Conservation (phyloP, 306 rosid genomes). For the Rosa persica region DNA sequence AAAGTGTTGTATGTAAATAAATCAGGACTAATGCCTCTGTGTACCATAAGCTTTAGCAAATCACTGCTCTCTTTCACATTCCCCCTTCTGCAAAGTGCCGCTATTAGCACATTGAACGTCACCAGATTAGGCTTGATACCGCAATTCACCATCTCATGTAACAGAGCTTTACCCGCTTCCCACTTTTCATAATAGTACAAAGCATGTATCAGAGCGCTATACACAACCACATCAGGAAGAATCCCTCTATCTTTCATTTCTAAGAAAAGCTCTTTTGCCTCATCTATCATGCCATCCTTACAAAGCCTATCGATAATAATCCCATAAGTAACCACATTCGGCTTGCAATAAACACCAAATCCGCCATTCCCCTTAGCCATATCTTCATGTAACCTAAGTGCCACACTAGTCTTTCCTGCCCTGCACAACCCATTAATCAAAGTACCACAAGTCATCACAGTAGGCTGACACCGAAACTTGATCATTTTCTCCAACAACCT, state of each 20-base stretch:
- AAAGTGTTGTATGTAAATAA: slow-evolving; percentile 29
- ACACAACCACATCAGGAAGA: slow-evolving; percentile 35
- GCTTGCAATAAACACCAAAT: slow-evolving; percentile 30
- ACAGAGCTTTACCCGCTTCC: slow-evolving; percentile 39
- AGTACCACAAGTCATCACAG: slow-evolving; percentile 32
- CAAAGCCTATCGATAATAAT: slow-evolving; percentile 48
- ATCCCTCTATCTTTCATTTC: slow-evolving; percentile 42
- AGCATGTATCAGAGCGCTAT: slow-evolving; percentile 45
- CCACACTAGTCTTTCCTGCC: slow-evolving; percentile 29
- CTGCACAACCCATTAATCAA: slow-evolving; percentile 48
- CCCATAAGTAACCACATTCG: slow-evolving; percentile 29
- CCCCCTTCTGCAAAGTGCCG: slow-evolving; percentile 37
- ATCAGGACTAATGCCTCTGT: slow-evolving; percentile 34
- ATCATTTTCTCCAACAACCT: slow-evolving; percentile 32
- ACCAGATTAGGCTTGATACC: slow-evolving; percentile 47
- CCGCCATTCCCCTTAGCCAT: slow-evolving; percentile 30
- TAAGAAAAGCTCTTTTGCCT: slow-evolving; percentile 40
- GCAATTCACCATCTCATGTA: slow-evolving; percentile 45
- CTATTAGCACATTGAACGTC: slow-evolving; percentile 39
- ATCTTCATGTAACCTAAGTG: slow-evolving; percentile 41
- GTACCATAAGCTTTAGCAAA: slow-evolving; percentile 35
- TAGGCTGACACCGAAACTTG: slow-evolving; percentile 37
- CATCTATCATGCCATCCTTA: slow-evolving; percentile 39
- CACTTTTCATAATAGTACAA: slow-evolving; percentile 37
- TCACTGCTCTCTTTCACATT: slow-evolving; percentile 34